These are phyloP conservation scores for Chytriomyces sp. DNA, from an alignment of 192 early-diverging fungal species.

Conservation along the genomic window DNA sequence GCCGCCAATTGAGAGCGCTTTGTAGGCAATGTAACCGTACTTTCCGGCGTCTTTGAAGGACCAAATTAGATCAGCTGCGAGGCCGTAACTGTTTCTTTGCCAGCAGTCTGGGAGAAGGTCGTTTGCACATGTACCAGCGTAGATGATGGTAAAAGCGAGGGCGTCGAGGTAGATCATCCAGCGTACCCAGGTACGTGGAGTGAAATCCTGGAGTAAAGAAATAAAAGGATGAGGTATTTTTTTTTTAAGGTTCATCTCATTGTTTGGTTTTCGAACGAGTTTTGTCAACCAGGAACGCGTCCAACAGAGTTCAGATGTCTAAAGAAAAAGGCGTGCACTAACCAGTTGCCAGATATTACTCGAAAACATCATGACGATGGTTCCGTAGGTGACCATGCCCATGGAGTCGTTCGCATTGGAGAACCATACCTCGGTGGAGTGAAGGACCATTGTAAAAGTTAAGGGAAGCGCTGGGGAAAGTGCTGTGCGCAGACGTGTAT, in stretches of 20 bases:
- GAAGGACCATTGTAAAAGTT: too few species aligned
- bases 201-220: constrained; percentile 2
- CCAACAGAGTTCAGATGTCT: neutral
- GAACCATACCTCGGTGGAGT: neutral
- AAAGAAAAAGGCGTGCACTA: neutral
- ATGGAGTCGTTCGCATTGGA: constrained; percentile 8
- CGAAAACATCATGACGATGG: constrained; percentile 22
- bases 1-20: constrained; percentile 4
- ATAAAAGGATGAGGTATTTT: neutral
- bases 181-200: constrained; percentile 20
- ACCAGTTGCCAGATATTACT: constrained; percentile 24
- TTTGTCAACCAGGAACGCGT: neutral
- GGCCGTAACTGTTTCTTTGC: constrained; percentile 13
- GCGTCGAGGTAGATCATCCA: constrained; percentile 32
- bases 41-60: constrained; percentile 12
- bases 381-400: constrained; percentile 27
- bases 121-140: constrained; percentile 14
- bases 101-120: constrained; percentile 15
- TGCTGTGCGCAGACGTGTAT: too few species aligned
- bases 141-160: constrained; percentile 10
- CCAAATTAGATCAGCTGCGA: constrained; percentile 22
- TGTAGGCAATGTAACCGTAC: constrained; percentile 28
- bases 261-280: too few species aligned
- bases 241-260: too few species aligned
- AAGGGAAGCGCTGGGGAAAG: too few species aligned